A percentile compares a stretch with the other conserved stretches of the same genome.
Evolutionary conservation across 768 basidiomycete species (phyloP).

Genomic region (Neoboletus subvelutipes): DNA sequence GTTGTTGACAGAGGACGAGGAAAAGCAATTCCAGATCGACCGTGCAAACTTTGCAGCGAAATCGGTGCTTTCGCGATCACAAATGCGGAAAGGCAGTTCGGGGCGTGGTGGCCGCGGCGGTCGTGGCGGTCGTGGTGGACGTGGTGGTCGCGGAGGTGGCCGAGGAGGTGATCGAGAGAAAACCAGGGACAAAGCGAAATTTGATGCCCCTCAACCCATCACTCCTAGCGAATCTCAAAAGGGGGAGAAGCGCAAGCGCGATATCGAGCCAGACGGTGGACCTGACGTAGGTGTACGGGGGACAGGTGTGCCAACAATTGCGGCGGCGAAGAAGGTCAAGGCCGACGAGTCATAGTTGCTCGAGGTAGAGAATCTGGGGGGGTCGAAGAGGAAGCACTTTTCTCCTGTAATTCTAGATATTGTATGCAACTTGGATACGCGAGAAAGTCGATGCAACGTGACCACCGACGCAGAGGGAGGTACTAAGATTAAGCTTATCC

Average conservation of each 20-base stretch:
- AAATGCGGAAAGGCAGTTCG: slow-evolving; percentile 36
- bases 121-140: slow-evolving; percentile 36
- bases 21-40: slow-evolving; percentile 71
- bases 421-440: neutral
- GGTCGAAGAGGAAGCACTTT: neutral
- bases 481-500: too few relatives aligned
- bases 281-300: slow-evolving; percentile 68
- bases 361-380: neutral
- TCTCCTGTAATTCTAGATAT: neutral
- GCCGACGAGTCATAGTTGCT: slow-evolving; percentile 32
- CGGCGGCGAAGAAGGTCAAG: slow-evolving; percentile 42
- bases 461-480: too few relatives aligned
- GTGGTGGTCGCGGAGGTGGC: slow-evolving; percentile 15
- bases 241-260: slow-evolving; percentile 78
- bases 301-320: slow-evolving; percentile 50
- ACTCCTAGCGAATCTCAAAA: slow-evolving; percentile 42
- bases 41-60: slow-evolving; percentile 70
- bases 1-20: slow-evolving; percentile 57
- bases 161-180: slow-evolving; percentile 25
- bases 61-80: slow-evolving; percentile 41
- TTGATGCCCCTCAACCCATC: slow-evolving; percentile 19
- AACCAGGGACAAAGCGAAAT: slow-evolving; percentile 12
- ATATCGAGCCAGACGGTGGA: slow-evolving; percentile 76
- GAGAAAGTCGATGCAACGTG: too few relatives aligned
- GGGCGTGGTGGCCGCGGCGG: slow-evolving; percentile 49